Conservation (phyloP, 805 yeast species). For the Candida vaughaniae region DNA sequence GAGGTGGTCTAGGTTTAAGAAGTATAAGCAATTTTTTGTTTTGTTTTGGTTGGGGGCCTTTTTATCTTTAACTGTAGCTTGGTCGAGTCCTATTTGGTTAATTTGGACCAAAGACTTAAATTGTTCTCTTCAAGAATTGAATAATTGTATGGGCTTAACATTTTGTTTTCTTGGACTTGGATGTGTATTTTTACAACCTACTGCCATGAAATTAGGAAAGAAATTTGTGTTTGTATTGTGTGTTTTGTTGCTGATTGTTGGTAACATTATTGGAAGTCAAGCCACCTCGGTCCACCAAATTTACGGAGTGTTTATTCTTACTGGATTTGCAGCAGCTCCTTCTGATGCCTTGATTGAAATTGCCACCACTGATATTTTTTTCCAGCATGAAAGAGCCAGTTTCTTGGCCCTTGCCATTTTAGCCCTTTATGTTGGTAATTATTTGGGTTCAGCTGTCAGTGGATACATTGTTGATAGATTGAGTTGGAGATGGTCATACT, state of each 20-base stretch:
- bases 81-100: conserved; percentile 29
- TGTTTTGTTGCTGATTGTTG: conserved; percentile 21
- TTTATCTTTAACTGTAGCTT: conserved; percentile 23
- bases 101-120: conserved; percentile 24
- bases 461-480: conserved; percentile 40
- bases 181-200: conserved; percentile 33
- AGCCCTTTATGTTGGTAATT: conserved; percentile 44
- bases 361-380: conserved; percentile 44
- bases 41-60: conserved; percentile 25
- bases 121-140: conserved; percentile 22
- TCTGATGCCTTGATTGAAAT: conserved; percentile 48
- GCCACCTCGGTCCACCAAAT: conserved; percentile 21
- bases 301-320: conserved; percentile 21
- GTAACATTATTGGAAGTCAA: conserved; percentile 25
- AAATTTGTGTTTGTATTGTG: conserved; percentile 28
- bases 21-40: conserved; percentile 28
- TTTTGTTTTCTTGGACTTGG: conserved; percentile 34
- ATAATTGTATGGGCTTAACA: conserved; percentile 24
- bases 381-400: conserved; percentile 42
- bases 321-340: conserved; percentile 39
- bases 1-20: conserved; percentile 31
- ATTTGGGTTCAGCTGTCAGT: conserved; percentile 44
- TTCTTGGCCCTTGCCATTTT: conserved; percentile 31
- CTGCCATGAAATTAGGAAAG: conserved; percentile 29
- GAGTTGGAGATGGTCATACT: conserved; percentile 44